Conservation (phyloP, 345 rosid species). For the Gossypium mustelinum region DNA sequence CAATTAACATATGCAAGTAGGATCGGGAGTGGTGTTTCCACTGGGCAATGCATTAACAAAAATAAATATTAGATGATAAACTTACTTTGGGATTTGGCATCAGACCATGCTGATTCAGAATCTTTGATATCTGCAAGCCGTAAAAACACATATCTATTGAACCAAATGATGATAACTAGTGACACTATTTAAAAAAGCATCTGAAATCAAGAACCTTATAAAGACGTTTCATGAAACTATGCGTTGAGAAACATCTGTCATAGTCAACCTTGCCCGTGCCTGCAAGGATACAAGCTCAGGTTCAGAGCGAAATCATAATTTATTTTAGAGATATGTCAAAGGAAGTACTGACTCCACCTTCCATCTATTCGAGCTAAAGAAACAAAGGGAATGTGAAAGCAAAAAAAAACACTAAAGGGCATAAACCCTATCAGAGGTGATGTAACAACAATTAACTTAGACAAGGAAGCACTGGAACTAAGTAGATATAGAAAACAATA, state of each 20-base stretch:
- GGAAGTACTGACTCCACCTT: background rate
- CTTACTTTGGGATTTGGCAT: constrained; percentile 88
- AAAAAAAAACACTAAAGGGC: background rate
- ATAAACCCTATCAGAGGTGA: background rate
- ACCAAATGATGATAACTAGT: background rate
- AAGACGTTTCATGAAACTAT: constrained; percentile 67
- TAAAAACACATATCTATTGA: background rate
- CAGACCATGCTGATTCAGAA: constrained; percentile 84
- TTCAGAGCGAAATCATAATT: constrained; percentile 15
- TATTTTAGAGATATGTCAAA: background rate
- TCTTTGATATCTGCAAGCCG: constrained; percentile 63
- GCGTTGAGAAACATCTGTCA: constrained; percentile 81
- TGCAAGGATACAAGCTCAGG: constrained; percentile 30
- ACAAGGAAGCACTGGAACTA: background rate
- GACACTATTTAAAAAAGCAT: constrained; percentile 1
- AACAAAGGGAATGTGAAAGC: background rate
- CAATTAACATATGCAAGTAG: background rate
- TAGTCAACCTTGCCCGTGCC: constrained; percentile 76
- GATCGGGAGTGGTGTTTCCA: background rate
- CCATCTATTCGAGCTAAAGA: background rate
- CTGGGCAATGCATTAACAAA: background rate
- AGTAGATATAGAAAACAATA: background rate
- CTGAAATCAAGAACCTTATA: constrained; percentile 52
- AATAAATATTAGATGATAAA: constrained; percentile 11
- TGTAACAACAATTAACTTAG: background rate